Percentiles rank a stretch among this genome's conserved stretches.
Conservation (phyloP, 129 eudicot genomes). For the Sambucus nigra region DNA sequence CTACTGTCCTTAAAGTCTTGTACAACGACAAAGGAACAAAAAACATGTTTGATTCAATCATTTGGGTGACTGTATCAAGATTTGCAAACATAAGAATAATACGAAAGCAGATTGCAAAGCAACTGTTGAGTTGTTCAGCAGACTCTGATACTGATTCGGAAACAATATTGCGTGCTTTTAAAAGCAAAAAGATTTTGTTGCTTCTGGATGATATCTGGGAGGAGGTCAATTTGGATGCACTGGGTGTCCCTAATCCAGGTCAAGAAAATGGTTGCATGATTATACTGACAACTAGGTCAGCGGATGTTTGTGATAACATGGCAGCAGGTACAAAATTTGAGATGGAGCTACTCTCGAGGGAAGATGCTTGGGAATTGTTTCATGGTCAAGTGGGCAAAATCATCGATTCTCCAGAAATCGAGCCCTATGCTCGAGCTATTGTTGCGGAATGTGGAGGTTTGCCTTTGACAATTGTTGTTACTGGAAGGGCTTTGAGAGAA, state of each 20-base stretch:
- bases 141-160: background rate
- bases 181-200: constrained; percentile 1
- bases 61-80: constrained; percentile 4
- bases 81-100: background rate
- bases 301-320: constrained; percentile 1
- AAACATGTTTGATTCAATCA: background rate
- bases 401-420: background rate
- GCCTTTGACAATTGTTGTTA: constrained; percentile 1
- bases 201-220: constrained; percentile 15
- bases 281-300: constrained; percentile 3
- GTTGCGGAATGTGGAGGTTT: constrained; percentile 10
- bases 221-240: constrained; percentile 4
- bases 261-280: background rate
- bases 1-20: constrained; percentile 10
- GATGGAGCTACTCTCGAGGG: background rate
- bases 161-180: background rate
- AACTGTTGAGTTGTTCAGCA: background rate
- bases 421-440: constrained; percentile 1
- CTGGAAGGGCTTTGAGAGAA: constrained; percentile 3
- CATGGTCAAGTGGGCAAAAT: background rate
- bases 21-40: background rate
- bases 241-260: constrained; percentile 5
- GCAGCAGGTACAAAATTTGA: background rate
- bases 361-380: constrained; percentile 12
- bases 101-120: background rate